Conservation (phyloP, 2,329 filamentous ascomycete species). For the Bertia moriformis region DNA sequence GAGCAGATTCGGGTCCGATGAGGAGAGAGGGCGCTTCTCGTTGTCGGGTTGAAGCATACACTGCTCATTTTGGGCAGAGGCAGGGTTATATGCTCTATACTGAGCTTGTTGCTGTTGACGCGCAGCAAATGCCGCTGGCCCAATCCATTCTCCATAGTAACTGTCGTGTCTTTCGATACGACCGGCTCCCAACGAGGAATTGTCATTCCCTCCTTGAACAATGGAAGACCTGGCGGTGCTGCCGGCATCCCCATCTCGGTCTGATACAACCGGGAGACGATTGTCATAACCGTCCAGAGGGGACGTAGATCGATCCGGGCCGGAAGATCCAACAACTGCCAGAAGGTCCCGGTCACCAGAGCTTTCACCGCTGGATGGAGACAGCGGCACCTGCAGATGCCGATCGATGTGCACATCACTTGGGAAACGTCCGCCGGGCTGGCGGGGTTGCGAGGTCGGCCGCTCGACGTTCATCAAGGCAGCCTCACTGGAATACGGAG, state of each 20-base stretch:
- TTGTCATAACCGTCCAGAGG: not conserved
- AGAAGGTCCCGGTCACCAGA: not conserved
- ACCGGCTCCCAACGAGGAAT: too few relatives aligned
- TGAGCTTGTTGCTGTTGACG: not conserved
- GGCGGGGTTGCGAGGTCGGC: not conserved
- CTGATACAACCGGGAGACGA: not conserved
- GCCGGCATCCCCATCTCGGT: not conserved
- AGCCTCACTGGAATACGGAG: not conserved
- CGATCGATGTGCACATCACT: constrained; percentile 1
- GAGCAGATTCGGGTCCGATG: not conserved
- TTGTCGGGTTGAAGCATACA: not conserved
- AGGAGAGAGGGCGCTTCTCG: too few relatives aligned
- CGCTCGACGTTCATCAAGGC: not conserved
- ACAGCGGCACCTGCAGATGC: not conserved
- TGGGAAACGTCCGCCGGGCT: not conserved
- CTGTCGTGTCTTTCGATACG: not conserved
- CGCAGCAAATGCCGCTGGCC: not conserved
- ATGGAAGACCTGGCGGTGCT: not conserved
- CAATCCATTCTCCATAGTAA: not conserved
- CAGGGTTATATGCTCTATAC: not conserved
- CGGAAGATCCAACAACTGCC: not conserved
- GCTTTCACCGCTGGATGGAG: constrained; percentile 1
- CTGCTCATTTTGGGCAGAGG: too few relatives aligned
- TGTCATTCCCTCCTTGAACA: too few relatives aligned
- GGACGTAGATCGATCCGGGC: not conserved